These are phyloP conservation scores for Xylaria sp. DNA, from an alignment of 2,329 filamentous ascomycete species.

Conservation along the genomic window DNA sequence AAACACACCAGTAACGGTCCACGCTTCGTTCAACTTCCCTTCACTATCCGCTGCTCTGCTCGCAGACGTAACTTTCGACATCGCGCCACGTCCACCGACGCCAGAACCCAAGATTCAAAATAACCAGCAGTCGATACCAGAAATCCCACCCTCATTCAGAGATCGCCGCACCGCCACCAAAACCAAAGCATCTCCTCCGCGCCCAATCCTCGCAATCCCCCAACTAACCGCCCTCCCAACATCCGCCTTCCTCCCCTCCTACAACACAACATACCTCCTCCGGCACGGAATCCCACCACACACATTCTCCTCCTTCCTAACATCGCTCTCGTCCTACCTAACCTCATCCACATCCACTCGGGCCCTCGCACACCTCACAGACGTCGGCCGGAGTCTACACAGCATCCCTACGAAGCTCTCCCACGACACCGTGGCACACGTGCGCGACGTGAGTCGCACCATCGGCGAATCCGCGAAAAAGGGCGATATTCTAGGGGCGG, in stretches of 20 bases:
- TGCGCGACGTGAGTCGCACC: slow-evolving; percentile 34
- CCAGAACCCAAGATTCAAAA: not conserved
- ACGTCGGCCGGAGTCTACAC: slow-evolving; percentile 26
- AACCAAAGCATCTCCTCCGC: slow-evolving; percentile 31
- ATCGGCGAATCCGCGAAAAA: slow-evolving; percentile 35
- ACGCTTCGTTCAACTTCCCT: slow-evolving; percentile 39
- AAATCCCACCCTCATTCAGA: slow-evolving; percentile 28
- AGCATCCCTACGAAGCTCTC: slow-evolving; percentile 34
- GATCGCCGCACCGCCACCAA: slow-evolving; percentile 7
- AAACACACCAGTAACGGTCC: slow-evolving; percentile 28
- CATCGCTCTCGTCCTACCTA: slow-evolving; percentile 43
- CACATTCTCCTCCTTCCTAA: slow-evolving; percentile 28
- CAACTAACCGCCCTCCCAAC: slow-evolving; percentile 27
- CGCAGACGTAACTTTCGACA: not conserved
- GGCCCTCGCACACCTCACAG: slow-evolving; percentile 33
- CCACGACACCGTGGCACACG: slow-evolving; percentile 35
- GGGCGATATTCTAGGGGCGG: slow-evolving; percentile 39
- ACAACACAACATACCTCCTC: slow-evolving; percentile 36
- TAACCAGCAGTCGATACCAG: not conserved
- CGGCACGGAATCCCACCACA: slow-evolving; percentile 30
- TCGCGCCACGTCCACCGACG: slow-evolving; percentile 1
- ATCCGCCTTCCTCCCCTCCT: slow-evolving; percentile 38
- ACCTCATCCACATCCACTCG: slow-evolving; percentile 41
- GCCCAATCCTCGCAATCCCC: slow-evolving; percentile 10
- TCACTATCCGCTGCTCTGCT: slow-evolving; percentile 6